Conservation (phyloP, 768 basidiomycete species). For the Hygrocybe punicea region DNA sequence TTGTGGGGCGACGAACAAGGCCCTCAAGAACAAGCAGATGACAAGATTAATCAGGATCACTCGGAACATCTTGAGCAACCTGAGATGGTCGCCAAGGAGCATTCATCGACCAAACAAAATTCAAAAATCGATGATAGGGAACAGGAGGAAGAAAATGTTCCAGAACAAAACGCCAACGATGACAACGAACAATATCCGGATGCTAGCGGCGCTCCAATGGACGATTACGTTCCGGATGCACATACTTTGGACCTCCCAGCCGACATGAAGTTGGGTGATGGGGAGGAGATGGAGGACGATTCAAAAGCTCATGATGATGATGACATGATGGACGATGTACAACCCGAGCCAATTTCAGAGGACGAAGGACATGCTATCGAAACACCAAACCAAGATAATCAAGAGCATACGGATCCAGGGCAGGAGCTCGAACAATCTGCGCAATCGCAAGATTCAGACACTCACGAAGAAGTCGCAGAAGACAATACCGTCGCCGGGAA, state of each 20-base stretch:
- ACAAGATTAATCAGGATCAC: conserved; percentile 59
- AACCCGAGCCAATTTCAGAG: conserved; percentile 22
- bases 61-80: conserved; percentile 51
- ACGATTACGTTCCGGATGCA: conserved; percentile 73
- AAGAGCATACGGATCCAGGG: conserved; percentile 30
- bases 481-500: conserved; percentile 31
- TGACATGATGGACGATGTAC: conserved; percentile 26
- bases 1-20: conserved; percentile 88
- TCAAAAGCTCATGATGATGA: conserved; percentile 34
- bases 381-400: conserved; percentile 27
- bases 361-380: conserved; percentile 29
- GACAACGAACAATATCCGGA: conserved; percentile 45
- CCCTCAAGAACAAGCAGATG: conserved; percentile 50
- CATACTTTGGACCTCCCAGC: conserved; percentile 88
- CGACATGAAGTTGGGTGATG: conserved; percentile 60
- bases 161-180: conserved; percentile 21
- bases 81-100: conserved; percentile 81
- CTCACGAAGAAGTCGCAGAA: too few species aligned
- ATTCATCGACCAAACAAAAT: conserved; percentile 31
- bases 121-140: conserved; percentile 27
- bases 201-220: conserved; percentile 62
- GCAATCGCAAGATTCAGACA: conserved; percentile 14
- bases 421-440: conserved; percentile 24
- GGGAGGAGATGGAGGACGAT: conserved; percentile 36
- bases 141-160: conserved; percentile 12